Base-by-base conservation (phyloP, 148 eudicot species). In the Vaccinium vitisidaea region DNA sequence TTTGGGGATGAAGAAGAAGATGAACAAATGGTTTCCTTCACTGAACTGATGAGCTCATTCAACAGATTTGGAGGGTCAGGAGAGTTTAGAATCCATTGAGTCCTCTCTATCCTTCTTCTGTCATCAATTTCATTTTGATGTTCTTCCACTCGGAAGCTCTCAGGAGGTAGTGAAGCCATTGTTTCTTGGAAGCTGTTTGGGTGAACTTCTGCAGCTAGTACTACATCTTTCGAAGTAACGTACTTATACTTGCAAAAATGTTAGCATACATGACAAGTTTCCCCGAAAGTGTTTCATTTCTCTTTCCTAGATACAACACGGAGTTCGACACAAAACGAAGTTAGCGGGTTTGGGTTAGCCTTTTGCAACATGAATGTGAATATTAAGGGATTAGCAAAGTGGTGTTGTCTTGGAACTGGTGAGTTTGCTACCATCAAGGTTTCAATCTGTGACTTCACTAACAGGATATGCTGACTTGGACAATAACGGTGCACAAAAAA, bases 41-140 rank as follows among this genome's bases (percentile, higher is more conserved):
- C 77, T 18, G 90, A 79, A 65, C 75, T 82, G 25, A 63, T 56
- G 48, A 91, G 54, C 43, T 92, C 84, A 0, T 63, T 79, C 23
- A 85, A 83, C 15, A 87, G 39, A 23, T 83, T 58, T 16, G 92
- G 94, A 18, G 91, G 94, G n/a, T 90, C 86, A 58, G 94, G 89
- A 54, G 90, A 86, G 74, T 80, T 85, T 10, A 92, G 86, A 13
- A 91, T 77, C 89, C 91, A 91, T 49, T 84, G 83, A 9, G 90
- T 25, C 70, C 92, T 90, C 46, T 86, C 83, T 46, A 75, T 61
- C 79, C 86, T 36, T 54, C 52, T 73, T 36, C 8, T 27, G 30
- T 65, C 76, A 70, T 82, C 86, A 21, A 59, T 73, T 16, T 86
- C 82, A 59, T 67, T 50, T n/a, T 61, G 30, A 19, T 84, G 80